Base-by-base conservation (phyloP, 2,329 filamentous ascomycete genomes). In the Sporothrix euskadiensis region DNA sequence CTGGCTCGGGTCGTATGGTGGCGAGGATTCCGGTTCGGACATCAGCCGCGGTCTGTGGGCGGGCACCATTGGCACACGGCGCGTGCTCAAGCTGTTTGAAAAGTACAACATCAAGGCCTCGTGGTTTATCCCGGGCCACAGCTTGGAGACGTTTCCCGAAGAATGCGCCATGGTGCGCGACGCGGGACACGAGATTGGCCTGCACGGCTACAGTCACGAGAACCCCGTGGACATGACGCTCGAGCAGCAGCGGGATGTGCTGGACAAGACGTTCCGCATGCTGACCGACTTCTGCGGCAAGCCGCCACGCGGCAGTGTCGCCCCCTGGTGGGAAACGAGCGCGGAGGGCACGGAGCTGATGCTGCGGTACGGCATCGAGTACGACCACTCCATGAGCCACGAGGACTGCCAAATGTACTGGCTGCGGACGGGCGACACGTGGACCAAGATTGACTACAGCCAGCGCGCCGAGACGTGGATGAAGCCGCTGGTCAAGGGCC, bases 1-100 rank as follows among this genome's bases (percentile, higher is more conserved):
- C 9, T 94, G 91, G 92, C 83, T 94, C 0, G 91, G 91, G 0
- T 91, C 88, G 0, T 94, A 94, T 77, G 90, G 90, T 19, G 91
- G 92, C 52, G 87, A 93, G 80, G 91, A 94, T 78, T 90, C 87
- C 8, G 89, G 88, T 1, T 91, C 86, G 78, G 91, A 94, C 77
- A 93, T 94, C 75, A 91, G 88, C 78, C 85, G 91, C 84, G 90
- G 74, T 41, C 81, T 92, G 41, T 94, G 89, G 77, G 91, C 92
- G 1, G 91, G 91, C 19, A 91, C 90, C 0, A 83, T 91, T 47
- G 90, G 90, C 54, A 88, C 88, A 0, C 84, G 86, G 16, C 88
- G 91, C 1, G 83, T 94, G 0, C 84, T 94, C 35, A 92, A 91
- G 77, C 81, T 94, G 3, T 91, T 93, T 78, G 85, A 89, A 22